A percentile compares a stretch with the other conserved stretches of the same genome.
Evolutionary conservation across 495 filamentous ascomycete species (phyloP).

Genomic region (Corynascus novoguineensis): DNA sequence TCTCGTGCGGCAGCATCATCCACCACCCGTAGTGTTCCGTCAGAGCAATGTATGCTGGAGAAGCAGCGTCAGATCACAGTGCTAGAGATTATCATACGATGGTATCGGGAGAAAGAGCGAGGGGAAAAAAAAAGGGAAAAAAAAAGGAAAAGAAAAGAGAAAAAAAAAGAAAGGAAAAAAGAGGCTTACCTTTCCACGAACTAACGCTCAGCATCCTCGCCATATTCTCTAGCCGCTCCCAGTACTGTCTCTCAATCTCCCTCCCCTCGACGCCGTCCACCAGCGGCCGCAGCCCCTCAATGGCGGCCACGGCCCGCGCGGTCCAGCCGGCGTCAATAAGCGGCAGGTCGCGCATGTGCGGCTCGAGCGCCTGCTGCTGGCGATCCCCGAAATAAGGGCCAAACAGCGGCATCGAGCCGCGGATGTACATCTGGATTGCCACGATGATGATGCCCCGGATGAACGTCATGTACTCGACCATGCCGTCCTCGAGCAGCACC

Average conservation of each 20-base stretch:
- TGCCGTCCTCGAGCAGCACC: conserved; percentile 52
- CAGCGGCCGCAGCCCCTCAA: conserved; percentile 35
- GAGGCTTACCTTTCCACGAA: conserved; percentile 28
- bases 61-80: not conserved
- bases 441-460: conserved; percentile 54
- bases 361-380: conserved; percentile 25
- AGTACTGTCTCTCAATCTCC: conserved; percentile 33
- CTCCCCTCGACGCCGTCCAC: conserved; percentile 12
- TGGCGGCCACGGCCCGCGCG: conserved; percentile 31
- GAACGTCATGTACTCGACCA: conserved; percentile 59
- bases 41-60: conserved; percentile 35
- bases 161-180: not conserved
- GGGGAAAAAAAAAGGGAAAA: not conserved
- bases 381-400: conserved; percentile 34
- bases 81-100: not conserved
- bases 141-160: not conserved
- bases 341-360: conserved; percentile 31
- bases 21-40: conserved; percentile 42
- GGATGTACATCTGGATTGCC: conserved; percentile 43
- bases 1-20: conserved; percentile 46
- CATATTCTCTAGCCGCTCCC: conserved; percentile 30
- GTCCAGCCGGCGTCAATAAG: conserved; percentile 33
- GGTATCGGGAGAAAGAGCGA: not conserved
- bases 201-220: conserved; percentile 26
- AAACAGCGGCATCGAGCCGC: conserved; percentile 44